phyloP scores from a whole-genome alignment of 192 early-diverging fungal genomes.

The Coemansia sp. region DNA sequence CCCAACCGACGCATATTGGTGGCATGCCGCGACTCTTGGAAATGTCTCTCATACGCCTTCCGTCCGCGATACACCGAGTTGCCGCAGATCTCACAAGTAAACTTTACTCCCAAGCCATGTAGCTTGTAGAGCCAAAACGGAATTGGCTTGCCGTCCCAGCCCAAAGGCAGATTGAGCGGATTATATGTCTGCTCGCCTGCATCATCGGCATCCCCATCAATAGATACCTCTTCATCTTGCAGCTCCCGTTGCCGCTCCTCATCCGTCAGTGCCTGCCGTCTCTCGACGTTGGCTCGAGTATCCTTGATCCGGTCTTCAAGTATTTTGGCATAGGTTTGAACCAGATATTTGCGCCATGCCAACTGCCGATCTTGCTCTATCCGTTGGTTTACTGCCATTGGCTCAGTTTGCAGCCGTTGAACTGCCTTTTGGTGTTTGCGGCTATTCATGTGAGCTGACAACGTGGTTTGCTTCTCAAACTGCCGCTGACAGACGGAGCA shows the following conservation, averaged over 20 bases:
- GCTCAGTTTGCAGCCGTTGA: conserved; percentile 3
- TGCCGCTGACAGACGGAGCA: conserved; percentile 76
- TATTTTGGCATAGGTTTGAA: conserved; percentile 60
- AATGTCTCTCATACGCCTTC: conserved; percentile 95
- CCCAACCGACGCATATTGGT: conserved; percentile 91
- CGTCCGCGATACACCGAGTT: conserved; percentile 92
- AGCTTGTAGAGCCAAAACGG: conserved; percentile 98
- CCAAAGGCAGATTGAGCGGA: conserved; percentile 90
- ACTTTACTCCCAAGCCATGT: conserved; percentile 91
- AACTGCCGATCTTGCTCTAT: conserved; percentile 57
- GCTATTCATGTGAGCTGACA: conserved; percentile 78
- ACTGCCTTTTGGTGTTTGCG: conserved; percentile 90
- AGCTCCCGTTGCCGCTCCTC: conserved; percentile 74
- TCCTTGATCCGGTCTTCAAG: conserved; percentile 65
- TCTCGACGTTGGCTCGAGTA: conserved; percentile 82
- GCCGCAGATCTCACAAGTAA: conserved; percentile 96
- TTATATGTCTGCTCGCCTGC: conserved; percentile 94
- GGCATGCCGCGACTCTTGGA: conserved; percentile 92
- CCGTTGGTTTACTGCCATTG: conserved; percentile 31
- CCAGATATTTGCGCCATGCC: conserved; percentile 62
- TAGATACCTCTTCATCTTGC: conserved; percentile 58
- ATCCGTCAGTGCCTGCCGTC: conserved; percentile 89
- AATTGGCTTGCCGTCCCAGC: conserved; percentile 99
- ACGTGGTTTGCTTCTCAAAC: conserved; percentile 83
- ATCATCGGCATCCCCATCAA: conserved; percentile 66